A percentile compares a stretch with the other conserved stretches of the same genome.
Evolutionary conservation across 2,329 filamentous ascomycete genomes (phyloP).

Genomic region (Fusarium nurragi): DNA sequence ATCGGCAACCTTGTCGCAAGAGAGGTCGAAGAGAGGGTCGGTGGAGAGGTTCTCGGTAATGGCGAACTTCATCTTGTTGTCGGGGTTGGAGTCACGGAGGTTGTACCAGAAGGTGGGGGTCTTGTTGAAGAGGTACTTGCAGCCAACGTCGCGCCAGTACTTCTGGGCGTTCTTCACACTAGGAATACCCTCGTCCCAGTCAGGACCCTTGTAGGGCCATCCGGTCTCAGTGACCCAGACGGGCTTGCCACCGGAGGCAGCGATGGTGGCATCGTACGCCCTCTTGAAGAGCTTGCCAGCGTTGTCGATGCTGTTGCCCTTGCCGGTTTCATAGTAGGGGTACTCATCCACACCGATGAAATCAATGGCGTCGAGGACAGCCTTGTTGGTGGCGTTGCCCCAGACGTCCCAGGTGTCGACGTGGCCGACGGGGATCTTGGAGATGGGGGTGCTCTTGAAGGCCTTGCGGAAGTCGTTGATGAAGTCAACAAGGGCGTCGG

Average conservation of each 20-base stretch:
- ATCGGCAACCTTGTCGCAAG: conserved; percentile 56
- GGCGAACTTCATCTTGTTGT: conserved; percentile 67
- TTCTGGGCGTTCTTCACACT: conserved; percentile 67
- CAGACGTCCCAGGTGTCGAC: conserved; percentile 75
- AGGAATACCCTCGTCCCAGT: conserved; percentile 64
- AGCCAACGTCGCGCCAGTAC: conserved; percentile 72
- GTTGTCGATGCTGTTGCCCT: conserved; percentile 65
- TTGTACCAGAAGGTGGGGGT: conserved; percentile 69
- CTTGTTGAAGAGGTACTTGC: conserved; percentile 65
- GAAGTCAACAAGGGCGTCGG: conserved; percentile 69
- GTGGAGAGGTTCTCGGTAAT: conserved; percentile 64
- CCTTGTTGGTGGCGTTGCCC: conserved; percentile 67
- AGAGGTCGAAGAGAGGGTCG: conserved; percentile 62
- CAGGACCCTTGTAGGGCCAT: conserved; percentile 67
- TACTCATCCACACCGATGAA: conserved; percentile 73
- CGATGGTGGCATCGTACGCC: conserved; percentile 56
- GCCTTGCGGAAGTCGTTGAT: conserved; percentile 71
- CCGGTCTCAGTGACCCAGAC: conserved; percentile 73
- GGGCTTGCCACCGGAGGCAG: conserved; percentile 60
- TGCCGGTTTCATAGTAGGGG: conserved; percentile 70
- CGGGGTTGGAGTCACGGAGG: conserved; percentile 68
- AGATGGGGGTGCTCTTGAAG: conserved; percentile 58
- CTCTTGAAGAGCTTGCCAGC: conserved; percentile 63
- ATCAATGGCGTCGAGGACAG: conserved; percentile 70
- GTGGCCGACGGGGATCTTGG: conserved; percentile 67